Evolutionary conservation across 2,329 filamentous ascomycete species (phyloP), one percentile per base, ranked within the genome.

Genomic region (Pleomassaria siparia): DNA sequence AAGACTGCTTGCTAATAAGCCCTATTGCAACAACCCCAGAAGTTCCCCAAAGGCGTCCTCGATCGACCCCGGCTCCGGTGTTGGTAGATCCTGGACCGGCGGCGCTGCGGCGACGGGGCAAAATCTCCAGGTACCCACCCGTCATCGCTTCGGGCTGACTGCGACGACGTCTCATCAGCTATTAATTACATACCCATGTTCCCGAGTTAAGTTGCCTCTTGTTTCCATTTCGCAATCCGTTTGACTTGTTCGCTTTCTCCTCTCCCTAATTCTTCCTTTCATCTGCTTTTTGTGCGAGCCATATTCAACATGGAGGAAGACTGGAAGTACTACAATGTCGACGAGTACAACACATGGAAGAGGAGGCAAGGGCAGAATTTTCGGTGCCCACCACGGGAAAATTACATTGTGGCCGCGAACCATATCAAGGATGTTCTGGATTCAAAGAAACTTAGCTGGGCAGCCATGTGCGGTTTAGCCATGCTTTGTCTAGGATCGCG

Each of bases 401-500:
- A 70, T 35, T 46, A 67, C 12, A 13, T 70, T 15, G 62, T 60
- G 6, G 66, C 67, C 1, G 61, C 60, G 10, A 57, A 52, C 36
- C 54, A 65, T 40, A 44, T 70, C 7, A 55, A 60, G 25, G 48
- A 51, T 25, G 21, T 70, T 7, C 58, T 70, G 20, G 64, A 69
- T 46, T 55, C 48, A n/a, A 68, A 67, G 35, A 66, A 60, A 21
- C 55, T 68, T 18, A 58, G 56, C 15, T 68, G 64, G 54, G 64
- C 60, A 18, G 56, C 63, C 25, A 50, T 67, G 46, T 61, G 64
- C 21, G 62, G 62, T 3, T 47, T 69, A 15, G 56, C 63, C 13
- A 66, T 70, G 59, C 50, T 66, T 4, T 68, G 64, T 41, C 40
- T 67, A 3, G 67, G 67, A 3, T 59, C 65, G 16, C 55, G 56